These are phyloP conservation scores for Zanthoxylum bungeanum DNA, from an alignment of 345 rosid genomes.

Conservation along the genomic window DNA sequence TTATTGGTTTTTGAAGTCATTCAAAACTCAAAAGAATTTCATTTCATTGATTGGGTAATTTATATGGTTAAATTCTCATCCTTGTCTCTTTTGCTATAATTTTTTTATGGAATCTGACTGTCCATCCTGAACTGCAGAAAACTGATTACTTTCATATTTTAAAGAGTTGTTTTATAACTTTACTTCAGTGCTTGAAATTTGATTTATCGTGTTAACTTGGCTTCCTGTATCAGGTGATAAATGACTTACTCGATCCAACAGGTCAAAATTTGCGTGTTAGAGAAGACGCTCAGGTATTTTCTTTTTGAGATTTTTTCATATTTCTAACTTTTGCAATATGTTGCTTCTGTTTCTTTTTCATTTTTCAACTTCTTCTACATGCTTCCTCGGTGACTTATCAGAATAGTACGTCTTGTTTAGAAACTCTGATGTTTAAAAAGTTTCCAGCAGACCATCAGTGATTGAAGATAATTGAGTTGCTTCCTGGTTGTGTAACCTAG, in stretches of 20 bases:
- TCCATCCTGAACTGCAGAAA: background rate
- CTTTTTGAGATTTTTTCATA: background rate
- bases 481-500: background rate
- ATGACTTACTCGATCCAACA: conserved; percentile 97
- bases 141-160: background rate
- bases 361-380: background rate
- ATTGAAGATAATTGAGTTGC: background rate
- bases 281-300: conserved; percentile 94
- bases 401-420: background rate
- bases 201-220: conserved; percentile 14
- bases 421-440: background rate
- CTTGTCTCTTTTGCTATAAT: background rate
- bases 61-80: background rate
- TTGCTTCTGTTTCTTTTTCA: background rate
- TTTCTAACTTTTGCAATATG: background rate
- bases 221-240: conserved; percentile 75
- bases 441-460: background rate
- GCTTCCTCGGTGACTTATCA: background rate
- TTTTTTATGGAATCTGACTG: background rate
- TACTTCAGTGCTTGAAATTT: background rate
- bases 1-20: no score
- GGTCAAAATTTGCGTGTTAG: conserved; percentile 99
- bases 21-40: no score
- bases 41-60: background rate
- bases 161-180: background rate